A percentile compares a stretch with the other conserved stretches of the same genome.
Conservation (phyloP, 768 basidiomycete genomes). For the Kockovaella imperatae region DNA sequence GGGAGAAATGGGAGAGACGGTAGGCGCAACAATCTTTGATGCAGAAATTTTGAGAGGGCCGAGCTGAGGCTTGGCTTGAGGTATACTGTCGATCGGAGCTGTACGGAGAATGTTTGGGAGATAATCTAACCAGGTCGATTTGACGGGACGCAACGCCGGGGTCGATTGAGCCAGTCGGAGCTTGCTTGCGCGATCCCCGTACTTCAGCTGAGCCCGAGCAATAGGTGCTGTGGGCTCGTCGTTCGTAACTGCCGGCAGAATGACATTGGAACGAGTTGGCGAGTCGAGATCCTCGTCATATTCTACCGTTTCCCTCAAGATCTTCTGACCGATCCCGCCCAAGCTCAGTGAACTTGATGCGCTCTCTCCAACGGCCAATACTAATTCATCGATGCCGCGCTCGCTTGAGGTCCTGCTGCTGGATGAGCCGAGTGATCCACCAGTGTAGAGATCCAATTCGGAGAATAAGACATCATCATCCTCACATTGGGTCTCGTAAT, state of each 20-base stretch:
- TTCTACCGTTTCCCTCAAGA: conserved; percentile 15
- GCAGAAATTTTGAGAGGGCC: conserved; percentile 10
- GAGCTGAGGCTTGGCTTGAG: background rate
- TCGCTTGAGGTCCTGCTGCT: conserved; percentile 3
- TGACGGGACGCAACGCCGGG: conserved; percentile 9
- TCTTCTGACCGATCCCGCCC: conserved; percentile 5
- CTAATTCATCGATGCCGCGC: conserved; percentile 3
- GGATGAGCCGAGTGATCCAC: conserved; percentile 15
- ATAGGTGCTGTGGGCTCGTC: background rate
- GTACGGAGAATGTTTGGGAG: conserved; percentile 1
- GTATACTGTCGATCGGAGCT: background rate
- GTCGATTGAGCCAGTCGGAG: conserved; percentile 27
- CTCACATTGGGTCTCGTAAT: conserved; percentile 32
- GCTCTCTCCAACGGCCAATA: conserved; percentile 1
- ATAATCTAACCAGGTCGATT: background rate
- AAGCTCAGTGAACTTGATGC: background rate
- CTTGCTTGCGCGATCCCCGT: conserved; percentile 26
- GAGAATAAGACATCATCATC: conserved; percentile 24
- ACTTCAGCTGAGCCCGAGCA: conserved; percentile 14
- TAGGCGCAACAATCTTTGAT: conserved; percentile 24
- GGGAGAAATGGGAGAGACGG: conserved; percentile 26
- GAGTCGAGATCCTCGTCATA: conserved; percentile 25
- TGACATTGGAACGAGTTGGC: conserved; percentile 9
- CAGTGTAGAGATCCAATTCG: conserved; percentile 11
- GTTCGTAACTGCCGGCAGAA: conserved; percentile 7